Percentiles rank a stretch among this genome's conserved stretches.
Evolutionary conservation across 305 asterid genomes (phyloP).

Genomic region (Rubia peregrina): DNA sequence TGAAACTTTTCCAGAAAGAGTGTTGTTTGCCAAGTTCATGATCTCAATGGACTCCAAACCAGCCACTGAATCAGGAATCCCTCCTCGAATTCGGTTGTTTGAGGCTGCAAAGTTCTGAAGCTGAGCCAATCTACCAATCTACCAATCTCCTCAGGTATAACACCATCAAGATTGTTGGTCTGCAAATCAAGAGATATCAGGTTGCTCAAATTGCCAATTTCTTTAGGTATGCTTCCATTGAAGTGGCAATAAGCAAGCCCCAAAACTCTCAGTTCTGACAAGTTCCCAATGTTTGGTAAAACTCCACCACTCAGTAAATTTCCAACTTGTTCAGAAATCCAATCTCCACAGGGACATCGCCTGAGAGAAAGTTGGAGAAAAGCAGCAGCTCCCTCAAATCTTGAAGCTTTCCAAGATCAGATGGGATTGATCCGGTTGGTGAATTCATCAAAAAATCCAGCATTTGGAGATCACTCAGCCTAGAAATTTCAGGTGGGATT

Average conservation of each 20-base stretch:
- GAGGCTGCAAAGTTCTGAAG: conserved; percentile 61
- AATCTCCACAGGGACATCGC: conserved; percentile 55
- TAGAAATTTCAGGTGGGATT: conserved; percentile 46
- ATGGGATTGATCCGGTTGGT: conserved; percentile 56
- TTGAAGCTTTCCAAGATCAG: conserved; percentile 45
- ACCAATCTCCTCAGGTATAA: conserved; percentile 56
- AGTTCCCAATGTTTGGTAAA: conserved; percentile 36
- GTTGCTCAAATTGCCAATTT: conserved; percentile 54
- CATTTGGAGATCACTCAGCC: conserved; percentile 46
- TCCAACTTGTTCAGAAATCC: conserved; percentile 45
- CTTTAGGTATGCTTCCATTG: conserved; percentile 63
- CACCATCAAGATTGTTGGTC: conserved; percentile 46
- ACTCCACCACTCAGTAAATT: conserved; percentile 51
- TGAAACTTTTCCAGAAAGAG: conserved; percentile 60
- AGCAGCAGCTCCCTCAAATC: conserved; percentile 49
- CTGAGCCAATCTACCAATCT: conserved; percentile 45
- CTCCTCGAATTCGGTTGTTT: conserved; percentile 56
- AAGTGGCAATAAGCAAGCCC: conserved; percentile 66
- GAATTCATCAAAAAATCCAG: conserved; percentile 60
- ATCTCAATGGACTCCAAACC: conserved; percentile 49
- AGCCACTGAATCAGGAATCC: conserved; percentile 46
- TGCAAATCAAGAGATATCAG: conserved; percentile 54
- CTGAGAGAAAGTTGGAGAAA: conserved; percentile 52
- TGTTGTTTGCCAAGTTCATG: conserved; percentile 74
- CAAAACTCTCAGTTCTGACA: conserved; percentile 49